Evolutionary conservation across 495 filamentous ascomycete genomes (phyloP).

Genomic region (Daldinia vernicosa): DNA sequence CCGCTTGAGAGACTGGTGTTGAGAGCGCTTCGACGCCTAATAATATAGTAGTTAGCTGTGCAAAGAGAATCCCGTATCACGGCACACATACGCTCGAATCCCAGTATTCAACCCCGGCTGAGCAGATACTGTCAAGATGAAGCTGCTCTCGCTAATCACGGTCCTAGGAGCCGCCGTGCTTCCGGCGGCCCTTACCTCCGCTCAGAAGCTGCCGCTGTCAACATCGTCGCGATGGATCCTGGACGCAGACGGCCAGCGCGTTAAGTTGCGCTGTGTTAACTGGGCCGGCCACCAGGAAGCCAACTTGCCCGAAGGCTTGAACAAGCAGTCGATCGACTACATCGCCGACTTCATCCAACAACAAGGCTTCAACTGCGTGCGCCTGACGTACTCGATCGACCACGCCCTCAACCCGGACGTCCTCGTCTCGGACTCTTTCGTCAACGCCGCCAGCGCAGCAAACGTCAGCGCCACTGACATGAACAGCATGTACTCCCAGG

Average conservation of each 20-base stretch:
- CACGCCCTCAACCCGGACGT: slow-evolving; percentile 55
- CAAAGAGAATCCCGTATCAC: slow-evolving; percentile 9
- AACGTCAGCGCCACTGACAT: slow-evolving; percentile 46
- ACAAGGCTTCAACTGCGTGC: slow-evolving; percentile 63
- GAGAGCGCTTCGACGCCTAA: not conserved
- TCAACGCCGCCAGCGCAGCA: slow-evolving; percentile 47
- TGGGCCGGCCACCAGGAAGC: slow-evolving; percentile 61
- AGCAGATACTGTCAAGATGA: slow-evolving; percentile 32
- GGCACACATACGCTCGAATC: slow-evolving; percentile 5
- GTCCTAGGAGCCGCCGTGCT: slow-evolving; percentile 40
- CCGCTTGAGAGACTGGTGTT: slow-evolving; percentile 7
- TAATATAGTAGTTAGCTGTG: slow-evolving; percentile 3
- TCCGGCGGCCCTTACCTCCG: slow-evolving; percentile 35
- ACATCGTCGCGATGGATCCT: slow-evolving; percentile 62
- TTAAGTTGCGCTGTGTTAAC: slow-evolving; percentile 63
- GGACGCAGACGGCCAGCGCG: slow-evolving; percentile 54
- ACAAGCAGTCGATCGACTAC: slow-evolving; percentile 54
- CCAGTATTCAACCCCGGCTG: not conserved
- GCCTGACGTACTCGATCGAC: slow-evolving; percentile 62
- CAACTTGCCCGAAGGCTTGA: slow-evolving; percentile 60
- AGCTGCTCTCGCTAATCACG: slow-evolving; percentile 32
- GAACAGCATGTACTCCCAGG: slow-evolving; percentile 45
- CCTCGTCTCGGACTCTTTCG: slow-evolving; percentile 53
- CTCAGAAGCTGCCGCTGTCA: slow-evolving; percentile 50
- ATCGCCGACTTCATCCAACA: slow-evolving; percentile 54